Base-by-base conservation (phyloP, 1,284 basidiomycete genomes). In the Vanrija sp. region DNA sequence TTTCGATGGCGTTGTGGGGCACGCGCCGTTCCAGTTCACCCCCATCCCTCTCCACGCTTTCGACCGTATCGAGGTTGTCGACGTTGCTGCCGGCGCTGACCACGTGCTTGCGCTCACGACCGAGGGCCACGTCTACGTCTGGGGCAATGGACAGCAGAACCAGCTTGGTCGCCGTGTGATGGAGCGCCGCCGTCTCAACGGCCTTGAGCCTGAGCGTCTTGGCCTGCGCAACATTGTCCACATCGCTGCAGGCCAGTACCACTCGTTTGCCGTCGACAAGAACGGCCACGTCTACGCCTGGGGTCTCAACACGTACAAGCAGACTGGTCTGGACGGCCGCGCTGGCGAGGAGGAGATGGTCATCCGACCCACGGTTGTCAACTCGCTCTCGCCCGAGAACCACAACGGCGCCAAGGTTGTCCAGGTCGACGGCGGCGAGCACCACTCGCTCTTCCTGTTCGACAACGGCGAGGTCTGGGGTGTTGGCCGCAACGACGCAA, bases 381-480 rank as follows among this genome's bases (percentile, higher is more conserved):
- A 81, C 35, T 78, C 81, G 1, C 80, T 97, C 14, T 80, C 79
- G 64, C 87, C 85, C 41, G 76, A 81, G 22, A 78, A 83, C 25
- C 85, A 93, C 50, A 79, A 75, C 35, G 88, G 84, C 27, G 83
- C 85, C 20, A 78, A 78, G 6, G 85, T 94, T 50, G 78, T 88
- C 46, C 66, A 75, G 59, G 75, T 80, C 51, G 61, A 72, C 39
- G 70, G 77, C 45, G 93, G 93, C 41, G 85, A 88, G 60, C 87
- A 93, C 68, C 90, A 97, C 72, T 85, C 89, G 0, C 75, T 95
- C 27, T 97, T 97, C 80, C 78, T 93, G 58, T 86, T 92, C 22
- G 80, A 83, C 49, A 83, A 85, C 47, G 93, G 93, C 50, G 82
- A 85, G 60, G 89, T 97, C 2, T 95, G 83, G 72, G 88, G 84